phyloP scores from a whole-genome alignment of 371 early-diverging fungal genomes.

The Dichotomocladium elegans region DNA sequence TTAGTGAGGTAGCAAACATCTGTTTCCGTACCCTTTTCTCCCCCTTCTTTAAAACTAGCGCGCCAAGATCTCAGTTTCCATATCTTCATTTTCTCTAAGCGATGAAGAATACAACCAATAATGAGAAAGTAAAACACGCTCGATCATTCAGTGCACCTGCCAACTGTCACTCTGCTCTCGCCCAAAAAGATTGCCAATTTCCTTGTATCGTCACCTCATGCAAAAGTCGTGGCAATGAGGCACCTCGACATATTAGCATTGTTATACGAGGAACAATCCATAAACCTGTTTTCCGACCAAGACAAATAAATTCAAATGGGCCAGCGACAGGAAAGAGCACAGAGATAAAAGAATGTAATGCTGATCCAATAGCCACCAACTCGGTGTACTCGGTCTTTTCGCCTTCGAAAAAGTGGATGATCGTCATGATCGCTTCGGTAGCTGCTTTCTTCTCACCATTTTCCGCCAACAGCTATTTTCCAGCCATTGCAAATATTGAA shows the following conservation, averaged over 20 bases:
- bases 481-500: conserved; percentile 21
- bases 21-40: too few species aligned
- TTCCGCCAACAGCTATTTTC: conserved; percentile 23
- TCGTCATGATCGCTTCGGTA: conserved; percentile 15
- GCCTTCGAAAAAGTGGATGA: conserved; percentile 7
- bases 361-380: background rate
- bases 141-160: conserved; percentile 7
- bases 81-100: too few species aligned
- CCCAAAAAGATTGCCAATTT: background rate
- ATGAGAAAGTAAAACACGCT: too few species aligned
- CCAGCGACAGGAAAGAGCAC: background rate
- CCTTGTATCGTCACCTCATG: background rate
- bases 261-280: conserved; percentile 1
- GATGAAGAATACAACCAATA: too few species aligned
- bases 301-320: background rate
- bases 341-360: background rate
- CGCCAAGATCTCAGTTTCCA: too few species aligned
- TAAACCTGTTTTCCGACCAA: background rate
- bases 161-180: too few species aligned
- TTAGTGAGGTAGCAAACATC: too few species aligned
- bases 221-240: too few species aligned
- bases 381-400: conserved; percentile 7
- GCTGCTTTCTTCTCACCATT: conserved; percentile 25
- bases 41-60: too few species aligned
- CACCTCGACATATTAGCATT: too few species aligned